Evolutionary conservation across 2,329 filamentous ascomycete species (phyloP).

Genomic region (Aurifilum marmelostoma): DNA sequence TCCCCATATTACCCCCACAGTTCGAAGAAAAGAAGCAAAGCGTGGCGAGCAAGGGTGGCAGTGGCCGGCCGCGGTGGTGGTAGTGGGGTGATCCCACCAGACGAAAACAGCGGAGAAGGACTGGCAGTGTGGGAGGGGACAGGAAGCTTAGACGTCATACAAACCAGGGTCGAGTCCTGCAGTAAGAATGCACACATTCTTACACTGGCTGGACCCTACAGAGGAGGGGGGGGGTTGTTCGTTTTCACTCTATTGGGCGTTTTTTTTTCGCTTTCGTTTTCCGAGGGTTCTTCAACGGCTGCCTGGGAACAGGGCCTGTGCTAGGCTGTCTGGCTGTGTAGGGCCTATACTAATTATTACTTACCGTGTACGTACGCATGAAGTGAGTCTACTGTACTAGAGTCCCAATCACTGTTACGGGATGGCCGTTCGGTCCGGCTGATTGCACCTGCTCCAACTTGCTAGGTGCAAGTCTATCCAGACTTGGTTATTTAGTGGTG

Average conservation of each 20-base stretch:
- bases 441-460: background rate
- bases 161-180: background rate
- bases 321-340: background rate
- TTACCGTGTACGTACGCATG: no score
- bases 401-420: no score
- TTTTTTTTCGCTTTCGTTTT: background rate
- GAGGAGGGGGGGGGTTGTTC: background rate
- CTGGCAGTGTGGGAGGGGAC: background rate
- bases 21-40: background rate
- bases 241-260: background rate
- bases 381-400: no score
- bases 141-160: conserved; percentile 17
- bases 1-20: background rate
- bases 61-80: background rate
- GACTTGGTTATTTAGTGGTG: background rate
- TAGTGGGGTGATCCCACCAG: conserved; percentile 2
- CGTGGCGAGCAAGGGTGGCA: background rate
- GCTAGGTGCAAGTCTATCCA: background rate
- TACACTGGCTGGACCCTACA: background rate
- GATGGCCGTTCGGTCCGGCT: background rate
- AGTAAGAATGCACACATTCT: no score
- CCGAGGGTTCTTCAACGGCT: background rate
- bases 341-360: no score
- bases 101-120: background rate
- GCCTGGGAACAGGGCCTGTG: background rate